Base-by-base conservation (phyloP, 495 filamentous ascomycete species). In the Cenococcum geophilum region DNA sequence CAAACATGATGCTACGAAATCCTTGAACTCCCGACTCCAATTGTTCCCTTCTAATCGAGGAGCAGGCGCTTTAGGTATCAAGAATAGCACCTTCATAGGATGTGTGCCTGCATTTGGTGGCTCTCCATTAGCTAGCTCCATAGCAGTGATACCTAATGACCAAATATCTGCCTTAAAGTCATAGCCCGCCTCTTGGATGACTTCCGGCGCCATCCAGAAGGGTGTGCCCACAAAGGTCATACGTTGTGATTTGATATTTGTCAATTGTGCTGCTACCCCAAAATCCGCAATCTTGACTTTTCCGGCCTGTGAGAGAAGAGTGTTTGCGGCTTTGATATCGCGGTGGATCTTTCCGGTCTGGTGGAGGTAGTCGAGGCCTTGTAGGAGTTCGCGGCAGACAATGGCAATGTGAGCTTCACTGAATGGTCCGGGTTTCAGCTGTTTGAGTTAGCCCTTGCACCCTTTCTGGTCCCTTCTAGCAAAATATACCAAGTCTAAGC, bases 201-300 rank as follows among this genome's bases (percentile, higher is more conserved):
- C 93, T 72, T 98, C 93, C 8, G 93, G 93, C 4, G 93, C 93
- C 93, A 98, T 98, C 93, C 93, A 98, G 76, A 95, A 98, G 0
- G 93, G 93, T 4, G 93, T 98, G 8, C 93, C 93, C n/a, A 98
- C 93, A 69, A 98, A 97, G 0, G 93, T 98, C 68, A 96, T 95
- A 23, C 93, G 87, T 76, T 96, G 91, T 8, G 93, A 96, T 76
- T 97, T 97, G 72, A 96, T 96, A 74, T 96, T 95, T 60, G 90
- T 92, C 58, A 99, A 80, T 71, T 99, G 93, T 14, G 92, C 93
- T 9, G 93, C 93, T 34, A 99, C 93, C 50, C 93, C 93, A 70
- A 99, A 99, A 76, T 99, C 93, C 20, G 95, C 93, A 60, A 99
- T 78, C 79, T 97, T 97, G 62, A 97, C 92, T 71, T 88, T 91